Percentiles rank a stretch among this genome's conserved stretches.
Conservation (phyloP, 208 protist species). For the Acanthamoeba triangularis region DNA sequence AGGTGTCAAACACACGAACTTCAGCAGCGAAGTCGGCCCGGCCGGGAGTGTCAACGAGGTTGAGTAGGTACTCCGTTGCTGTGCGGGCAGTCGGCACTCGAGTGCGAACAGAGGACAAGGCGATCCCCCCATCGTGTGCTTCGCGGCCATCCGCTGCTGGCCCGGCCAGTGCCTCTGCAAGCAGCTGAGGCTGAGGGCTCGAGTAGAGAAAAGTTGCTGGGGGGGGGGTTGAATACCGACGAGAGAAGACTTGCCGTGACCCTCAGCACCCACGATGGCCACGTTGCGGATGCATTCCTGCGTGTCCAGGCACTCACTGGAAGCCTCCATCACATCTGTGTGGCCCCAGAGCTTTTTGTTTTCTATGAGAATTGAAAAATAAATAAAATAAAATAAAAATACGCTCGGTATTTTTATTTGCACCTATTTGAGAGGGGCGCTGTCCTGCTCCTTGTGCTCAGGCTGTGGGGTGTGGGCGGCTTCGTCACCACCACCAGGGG, state of each 20-base stretch:
- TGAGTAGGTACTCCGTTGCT: constrained; percentile 96
- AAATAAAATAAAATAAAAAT: no score
- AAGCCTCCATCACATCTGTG: no score
- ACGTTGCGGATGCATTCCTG: constrained; percentile 96
- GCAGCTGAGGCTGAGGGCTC: background rate
- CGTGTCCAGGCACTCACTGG: constrained; percentile 79
- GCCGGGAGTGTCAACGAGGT: constrained; percentile 99
- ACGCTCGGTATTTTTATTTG: no score
- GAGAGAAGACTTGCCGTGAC: constrained; percentile 98
- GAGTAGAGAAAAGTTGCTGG: background rate
- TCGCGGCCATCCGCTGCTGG: constrained; percentile 95
- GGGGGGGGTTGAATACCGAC: constrained; percentile 89
- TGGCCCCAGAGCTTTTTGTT: no score
- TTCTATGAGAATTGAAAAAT: no score
- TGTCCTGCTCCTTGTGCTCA: background rate
- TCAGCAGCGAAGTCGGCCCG: constrained; percentile 99
- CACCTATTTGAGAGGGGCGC: no score
- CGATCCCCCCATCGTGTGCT: constrained; percentile 98
- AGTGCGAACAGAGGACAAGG: constrained; percentile 99
- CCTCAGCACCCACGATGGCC: constrained; percentile 94
- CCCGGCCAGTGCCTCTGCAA: constrained; percentile 95
- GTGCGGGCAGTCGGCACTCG: constrained; percentile 91
- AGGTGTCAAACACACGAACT: constrained; percentile 90
- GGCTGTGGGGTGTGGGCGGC: background rate
- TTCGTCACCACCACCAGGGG: no score